Evolutionary conservation across 768 basidiomycete species (phyloP), one percentile per base, ranked within the genome.

Genomic region (Auriscalpium vulgare): DNA sequence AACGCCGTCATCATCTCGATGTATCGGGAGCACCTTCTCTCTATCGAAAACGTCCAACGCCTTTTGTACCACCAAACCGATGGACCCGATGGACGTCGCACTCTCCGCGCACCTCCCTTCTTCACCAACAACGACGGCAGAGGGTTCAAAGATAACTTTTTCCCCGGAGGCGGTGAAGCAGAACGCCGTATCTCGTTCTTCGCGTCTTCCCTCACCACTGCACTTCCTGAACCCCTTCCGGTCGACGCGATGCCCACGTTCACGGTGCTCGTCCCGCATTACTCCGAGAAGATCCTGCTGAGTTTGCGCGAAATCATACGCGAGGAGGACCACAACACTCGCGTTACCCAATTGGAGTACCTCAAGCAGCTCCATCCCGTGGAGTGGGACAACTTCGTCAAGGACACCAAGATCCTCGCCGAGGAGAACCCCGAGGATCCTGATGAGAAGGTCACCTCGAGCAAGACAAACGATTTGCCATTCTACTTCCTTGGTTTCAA

Each of bases 401-500:
- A 95, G 76, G 97, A 99, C 67, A 99, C 97, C 59, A 99, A 98
- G 78, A 99, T 99, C 61, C 77, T 98, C 40, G 93, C 92, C 0
- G 97, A 97, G 61, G 97, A 98, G 69, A 82, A 84, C 1, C 82
- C 64, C 37, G 63, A 65, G 34, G 59, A 62, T 21, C 55, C 35
- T 14, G 75, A 88, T 68, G 94, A 97, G 71, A 95, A 95, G 73
- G 67, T 69, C 14, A 66, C 69, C 54, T 63, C 61, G 40, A 73
- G 69, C 67, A 92, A 90, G 66, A 78, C 80, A 2, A 93, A 98
- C 62, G 97, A 99, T 73, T 79, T 99, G 44, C 97, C 97, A 3
- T 99, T 99, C 80, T 99, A 98, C 72, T 97, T 91, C 68, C 93
- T 99, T 62, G 97, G 97, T 59, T 99, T 99, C 85, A 99, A 98